phyloP scores from a whole-genome alignment of 1,284 basidiomycete genomes.

The Sporisorium exsertum region DNA sequence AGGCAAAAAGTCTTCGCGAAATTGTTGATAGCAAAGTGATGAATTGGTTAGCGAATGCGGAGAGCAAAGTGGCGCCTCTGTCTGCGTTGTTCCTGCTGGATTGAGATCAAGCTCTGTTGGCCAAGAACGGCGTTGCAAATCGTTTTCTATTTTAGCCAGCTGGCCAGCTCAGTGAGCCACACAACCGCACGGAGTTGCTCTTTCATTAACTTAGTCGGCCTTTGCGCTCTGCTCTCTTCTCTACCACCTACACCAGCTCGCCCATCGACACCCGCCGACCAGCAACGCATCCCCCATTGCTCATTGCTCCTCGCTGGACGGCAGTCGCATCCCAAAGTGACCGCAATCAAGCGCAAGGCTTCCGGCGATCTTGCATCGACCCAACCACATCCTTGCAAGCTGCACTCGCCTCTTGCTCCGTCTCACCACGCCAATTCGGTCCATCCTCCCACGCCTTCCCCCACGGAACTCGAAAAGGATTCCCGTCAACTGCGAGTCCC shows the following conservation, averaged over 20 bases:
- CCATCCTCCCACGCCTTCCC: neutral
- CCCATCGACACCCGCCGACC: neutral
- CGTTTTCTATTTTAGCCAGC: no score
- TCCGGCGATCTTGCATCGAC: slow-evolving; percentile 40
- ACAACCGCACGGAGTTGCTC: no score
- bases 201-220: slow-evolving; percentile 4
- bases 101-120: neutral
- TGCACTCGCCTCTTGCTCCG: slow-evolving; percentile 19
- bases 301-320: neutral
- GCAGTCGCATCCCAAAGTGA: slow-evolving; percentile 19
- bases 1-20: neutral
- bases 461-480: neutral
- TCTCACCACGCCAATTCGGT: slow-evolving; percentile 27
- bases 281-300: neutral
- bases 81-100: neutral
- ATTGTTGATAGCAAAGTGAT: no score
- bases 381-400: slow-evolving; percentile 13
- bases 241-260: neutral
- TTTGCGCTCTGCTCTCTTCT: neutral
- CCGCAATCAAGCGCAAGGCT: slow-evolving; percentile 32
- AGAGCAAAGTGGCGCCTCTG: slow-evolving; percentile 1
- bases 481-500: neutral
- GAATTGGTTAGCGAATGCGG: no score
- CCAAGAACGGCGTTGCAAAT: neutral
- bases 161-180: no score